Evolutionary conservation across 106 monocot genomes (phyloP).

Genomic region (Dendrobium catenatum): DNA sequence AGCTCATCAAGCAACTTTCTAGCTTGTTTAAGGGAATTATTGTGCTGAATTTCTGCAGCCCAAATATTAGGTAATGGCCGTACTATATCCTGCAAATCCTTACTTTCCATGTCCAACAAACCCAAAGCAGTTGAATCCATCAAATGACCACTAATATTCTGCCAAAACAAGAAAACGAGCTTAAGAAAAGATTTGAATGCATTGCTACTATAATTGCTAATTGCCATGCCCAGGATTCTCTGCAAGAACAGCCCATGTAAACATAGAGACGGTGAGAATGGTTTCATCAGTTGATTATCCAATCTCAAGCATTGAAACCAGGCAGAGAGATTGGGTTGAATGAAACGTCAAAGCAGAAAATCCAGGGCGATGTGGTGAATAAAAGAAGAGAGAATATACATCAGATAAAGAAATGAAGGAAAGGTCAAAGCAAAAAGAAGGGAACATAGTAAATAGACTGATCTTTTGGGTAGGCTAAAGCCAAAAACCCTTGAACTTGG

Average conservation of each 20-base stretch:
- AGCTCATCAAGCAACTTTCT: conserved; percentile 36
- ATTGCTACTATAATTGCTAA: background rate
- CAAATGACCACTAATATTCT: conserved; percentile 38
- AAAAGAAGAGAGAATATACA: background rate
- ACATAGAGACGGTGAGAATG: background rate
- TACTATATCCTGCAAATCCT: conserved; percentile 10
- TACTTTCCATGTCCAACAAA: conserved; percentile 15
- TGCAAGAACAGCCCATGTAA: background rate
- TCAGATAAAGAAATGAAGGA: background rate
- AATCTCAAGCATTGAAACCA: background rate
- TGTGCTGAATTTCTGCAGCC: conserved; percentile 37
- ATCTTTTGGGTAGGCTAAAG: background rate
- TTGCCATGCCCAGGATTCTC: background rate
- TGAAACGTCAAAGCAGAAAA: background rate
- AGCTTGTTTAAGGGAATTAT: conserved; percentile 45
- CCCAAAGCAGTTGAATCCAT: conserved; percentile 36
- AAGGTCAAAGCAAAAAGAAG: background rate
- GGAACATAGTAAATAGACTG: background rate
- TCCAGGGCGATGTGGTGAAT: background rate
- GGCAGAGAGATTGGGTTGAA: background rate
- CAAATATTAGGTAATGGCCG: conserved; percentile 34
- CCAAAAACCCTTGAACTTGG: background rate
- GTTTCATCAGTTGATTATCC: background rate
- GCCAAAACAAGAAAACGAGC: conserved; percentile 19
- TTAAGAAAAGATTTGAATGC: background rate